Conservation (phyloP, 176 grass and related monocot species). For the Cenchrus americanus region DNA sequence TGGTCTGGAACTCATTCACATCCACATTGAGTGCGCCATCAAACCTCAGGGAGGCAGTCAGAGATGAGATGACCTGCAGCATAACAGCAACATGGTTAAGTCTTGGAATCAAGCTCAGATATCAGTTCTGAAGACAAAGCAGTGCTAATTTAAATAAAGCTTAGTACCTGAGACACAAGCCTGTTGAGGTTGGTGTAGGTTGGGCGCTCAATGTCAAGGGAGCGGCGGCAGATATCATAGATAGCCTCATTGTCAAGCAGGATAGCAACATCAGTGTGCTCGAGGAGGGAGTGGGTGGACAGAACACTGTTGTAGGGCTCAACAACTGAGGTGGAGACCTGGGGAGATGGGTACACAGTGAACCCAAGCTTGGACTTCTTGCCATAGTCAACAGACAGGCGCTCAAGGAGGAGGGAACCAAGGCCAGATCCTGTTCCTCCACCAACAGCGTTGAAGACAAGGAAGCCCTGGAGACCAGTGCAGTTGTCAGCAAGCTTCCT, state of each 20-base stretch:
- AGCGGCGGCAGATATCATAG: not conserved
- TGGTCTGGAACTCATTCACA: not conserved
- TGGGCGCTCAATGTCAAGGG: not conserved
- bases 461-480: conserved; percentile 2
- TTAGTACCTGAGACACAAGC: not conserved
- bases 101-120: not conserved
- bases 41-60: not conserved
- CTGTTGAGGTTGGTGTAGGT: not conserved
- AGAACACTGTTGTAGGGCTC: not conserved
- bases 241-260: conserved; percentile 1
- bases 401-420: not conserved
- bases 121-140: not conserved
- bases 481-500: not conserved
- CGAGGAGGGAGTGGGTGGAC: not conserved
- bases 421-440: not conserved
- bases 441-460: not conserved
- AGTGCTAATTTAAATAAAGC: not conserved
- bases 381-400: not conserved
- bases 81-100: not conserved
- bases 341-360: not conserved
- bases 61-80: conserved; percentile 7
- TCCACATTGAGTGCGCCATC: not conserved
- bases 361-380: not conserved
- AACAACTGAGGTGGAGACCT: not conserved
- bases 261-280: not conserved